Conservation (phyloP, 2,329 filamentous ascomycete species). For the Phialocephala subalpina region DNA sequence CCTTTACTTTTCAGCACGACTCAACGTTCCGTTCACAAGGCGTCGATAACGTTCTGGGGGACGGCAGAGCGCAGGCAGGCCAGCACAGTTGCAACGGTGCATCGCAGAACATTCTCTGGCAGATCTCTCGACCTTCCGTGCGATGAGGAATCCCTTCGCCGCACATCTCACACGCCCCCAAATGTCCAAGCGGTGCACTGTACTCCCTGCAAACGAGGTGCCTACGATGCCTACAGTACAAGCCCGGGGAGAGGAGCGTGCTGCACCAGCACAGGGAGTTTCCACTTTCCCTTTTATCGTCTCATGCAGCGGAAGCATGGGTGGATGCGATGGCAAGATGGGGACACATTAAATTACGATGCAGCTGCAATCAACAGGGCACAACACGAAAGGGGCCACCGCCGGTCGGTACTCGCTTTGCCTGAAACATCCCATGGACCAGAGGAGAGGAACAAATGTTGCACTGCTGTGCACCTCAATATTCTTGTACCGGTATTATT, state of each 20-base stretch:
- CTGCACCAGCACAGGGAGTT: not conserved
- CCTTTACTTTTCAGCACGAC: no score
- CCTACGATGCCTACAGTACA: not conserved
- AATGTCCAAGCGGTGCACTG: not conserved
- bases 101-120: conserved; percentile 11
- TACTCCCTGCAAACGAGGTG: not conserved
- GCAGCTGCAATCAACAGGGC: conserved; percentile 10
- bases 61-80: not conserved
- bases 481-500: no score
- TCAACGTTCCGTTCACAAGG: no score
- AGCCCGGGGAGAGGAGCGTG: not conserved
- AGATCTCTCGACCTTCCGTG: not conserved
- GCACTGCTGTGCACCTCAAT: not conserved
- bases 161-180: conserved; percentile 3
- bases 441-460: not conserved
- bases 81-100: not conserved
- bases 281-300: conserved; percentile 11
- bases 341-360: conserved; percentile 21
- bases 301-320: conserved; percentile 25
- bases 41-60: not conserved
- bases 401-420: conserved; percentile 6
- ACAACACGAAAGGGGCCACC: conserved; percentile 8
- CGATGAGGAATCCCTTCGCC: conserved; percentile 3
- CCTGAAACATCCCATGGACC: not conserved
- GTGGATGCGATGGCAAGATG: conserved; percentile 8